Conservation (phyloP, 2,329 filamentous ascomycete genomes). For the Leptographium wingfieldii region DNA sequence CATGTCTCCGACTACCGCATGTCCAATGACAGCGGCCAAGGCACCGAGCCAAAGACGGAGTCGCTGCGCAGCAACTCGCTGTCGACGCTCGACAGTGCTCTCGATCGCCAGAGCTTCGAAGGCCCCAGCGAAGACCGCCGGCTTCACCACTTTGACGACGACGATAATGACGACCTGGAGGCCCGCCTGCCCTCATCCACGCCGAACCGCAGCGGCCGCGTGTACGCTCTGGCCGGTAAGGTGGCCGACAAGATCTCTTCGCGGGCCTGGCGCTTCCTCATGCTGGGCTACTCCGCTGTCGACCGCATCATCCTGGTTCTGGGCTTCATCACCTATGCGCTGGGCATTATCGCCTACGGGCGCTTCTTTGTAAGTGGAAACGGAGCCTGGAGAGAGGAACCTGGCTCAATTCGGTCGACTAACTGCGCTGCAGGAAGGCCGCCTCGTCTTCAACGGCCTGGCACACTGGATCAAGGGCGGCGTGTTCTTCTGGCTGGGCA, state of each 20-base stretch:
- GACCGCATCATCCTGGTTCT: slow-evolving; percentile 69
- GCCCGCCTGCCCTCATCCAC: slow-evolving; percentile 21
- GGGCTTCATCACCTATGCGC: slow-evolving; percentile 60
- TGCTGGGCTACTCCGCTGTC: slow-evolving; percentile 50
- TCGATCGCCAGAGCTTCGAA: slow-evolving; percentile 29
- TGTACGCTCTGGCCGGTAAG: slow-evolving; percentile 38
- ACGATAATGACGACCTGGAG: slow-evolving; percentile 23
- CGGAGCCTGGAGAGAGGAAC: background rate
- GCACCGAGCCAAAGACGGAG: slow-evolving; percentile 56
- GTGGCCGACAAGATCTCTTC: slow-evolving; percentile 43
- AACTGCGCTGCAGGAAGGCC: slow-evolving; percentile 40
- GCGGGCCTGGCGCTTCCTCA: slow-evolving; percentile 43
- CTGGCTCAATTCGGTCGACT: background rate
- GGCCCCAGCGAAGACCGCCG: slow-evolving; percentile 14
- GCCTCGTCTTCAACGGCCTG: slow-evolving; percentile 65
- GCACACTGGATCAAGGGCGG: slow-evolving; percentile 92
- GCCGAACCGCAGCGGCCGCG: slow-evolving; percentile 31
- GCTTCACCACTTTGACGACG: slow-evolving; percentile 28
- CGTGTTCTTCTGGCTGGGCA: slow-evolving; percentile 87
- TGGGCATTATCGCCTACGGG: slow-evolving; percentile 63
- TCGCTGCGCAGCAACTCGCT: slow-evolving; percentile 53
- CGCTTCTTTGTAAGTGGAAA: slow-evolving; percentile 63
- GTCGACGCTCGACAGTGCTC: slow-evolving; percentile 41
- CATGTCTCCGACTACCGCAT: slow-evolving; percentile 32
- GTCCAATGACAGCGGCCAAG: slow-evolving; percentile 62